Evolutionary conservation across 805 yeast genomes (phyloP), one percentile per base, ranked within the genome.

Genomic region (Suhomyces sp.): DNA sequence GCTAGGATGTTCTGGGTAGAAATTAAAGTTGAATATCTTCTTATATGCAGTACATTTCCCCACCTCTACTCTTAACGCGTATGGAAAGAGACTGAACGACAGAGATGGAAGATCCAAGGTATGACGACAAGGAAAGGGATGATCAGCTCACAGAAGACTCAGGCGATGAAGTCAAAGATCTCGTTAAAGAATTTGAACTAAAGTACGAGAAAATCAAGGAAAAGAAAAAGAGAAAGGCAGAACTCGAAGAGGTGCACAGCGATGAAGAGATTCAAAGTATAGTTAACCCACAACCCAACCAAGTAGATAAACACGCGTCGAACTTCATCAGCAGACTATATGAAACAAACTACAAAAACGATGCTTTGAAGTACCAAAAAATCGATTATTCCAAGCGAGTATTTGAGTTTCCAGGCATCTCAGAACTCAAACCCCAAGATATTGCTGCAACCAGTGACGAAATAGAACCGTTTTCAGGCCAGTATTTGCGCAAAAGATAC

Each of bases 131-230:
- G 46, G 46, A 17, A 19, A 58, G 63, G 1, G 67, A 68, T 7
- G 74, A 71, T 38, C 60, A 63, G 12, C 63, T 73, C 15, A 75
- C 78, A 1, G 75, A 66, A 35, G 72, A 67, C 40, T 72, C 76
- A 2, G 69, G 65, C 13, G 78, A 75, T 47, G 78, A 71, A 31
- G 54, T 72, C 15, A 64, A 67, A 0, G 73, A 74, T 52, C 54
- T 75, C 19, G 65, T 69, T 49, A 75, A 75, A 54, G 78, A 74
- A 52, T 74, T 54, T 41, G 65, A 60, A 17, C 49, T 50, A 13
- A 54, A 52, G 38, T 53, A 52, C 27, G 58, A 65, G 56, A 64
- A 67, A 46, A 36, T 38, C 29, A 29, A 23, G 13, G 23, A 42
- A 24, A 6, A 27, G 7, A 22, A 26, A 12, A 7, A n/a, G 26